Conservation (phyloP, 2,329 filamentous ascomycete species). For the Alternaria arbusti region DNA sequence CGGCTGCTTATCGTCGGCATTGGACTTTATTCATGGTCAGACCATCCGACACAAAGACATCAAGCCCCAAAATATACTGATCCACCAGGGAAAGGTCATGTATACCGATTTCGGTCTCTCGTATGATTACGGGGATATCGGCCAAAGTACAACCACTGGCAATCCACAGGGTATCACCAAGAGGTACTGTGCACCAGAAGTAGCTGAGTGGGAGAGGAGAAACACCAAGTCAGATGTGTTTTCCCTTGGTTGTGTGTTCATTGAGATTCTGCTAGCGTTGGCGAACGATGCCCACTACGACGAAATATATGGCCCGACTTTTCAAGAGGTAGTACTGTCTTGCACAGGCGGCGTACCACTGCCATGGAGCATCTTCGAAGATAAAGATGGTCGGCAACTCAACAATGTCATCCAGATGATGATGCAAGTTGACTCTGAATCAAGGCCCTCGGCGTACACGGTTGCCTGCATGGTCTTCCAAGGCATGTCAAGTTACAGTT, state of each 20-base stretch:
- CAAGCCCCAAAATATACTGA: slow-evolving; percentile 27
- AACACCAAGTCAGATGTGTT: background rate
- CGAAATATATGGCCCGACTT: fast-evolving
- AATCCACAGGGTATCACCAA: background rate
- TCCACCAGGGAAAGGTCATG: slow-evolving; percentile 15
- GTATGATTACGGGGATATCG: slow-evolving; percentile 7
- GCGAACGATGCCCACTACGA: background rate
- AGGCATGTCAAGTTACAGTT: too few relatives aligned
- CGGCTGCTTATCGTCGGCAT: slow-evolving; percentile 19
- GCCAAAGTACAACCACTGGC: background rate
- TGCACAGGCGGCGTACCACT: too few relatives aligned
- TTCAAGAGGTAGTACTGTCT: too few relatives aligned
- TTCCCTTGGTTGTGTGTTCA: background rate
- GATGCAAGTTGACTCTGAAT: too few relatives aligned
- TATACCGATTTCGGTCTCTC: slow-evolving; percentile 30
- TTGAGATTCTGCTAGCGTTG: background rate
- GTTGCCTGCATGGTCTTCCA: too few relatives aligned
- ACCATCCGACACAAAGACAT: slow-evolving; percentile 26
- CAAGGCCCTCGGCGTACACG: too few relatives aligned
- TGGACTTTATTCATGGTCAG: slow-evolving; percentile 19
- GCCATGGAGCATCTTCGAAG: too few relatives aligned
- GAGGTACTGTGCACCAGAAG: background rate
- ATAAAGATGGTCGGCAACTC: too few relatives aligned
- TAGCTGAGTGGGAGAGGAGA: background rate
- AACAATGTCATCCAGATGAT: too few relatives aligned